phyloP scores from a whole-genome alignment of 2,329 filamentous ascomycete species.

The Aspergillus sergii region DNA sequence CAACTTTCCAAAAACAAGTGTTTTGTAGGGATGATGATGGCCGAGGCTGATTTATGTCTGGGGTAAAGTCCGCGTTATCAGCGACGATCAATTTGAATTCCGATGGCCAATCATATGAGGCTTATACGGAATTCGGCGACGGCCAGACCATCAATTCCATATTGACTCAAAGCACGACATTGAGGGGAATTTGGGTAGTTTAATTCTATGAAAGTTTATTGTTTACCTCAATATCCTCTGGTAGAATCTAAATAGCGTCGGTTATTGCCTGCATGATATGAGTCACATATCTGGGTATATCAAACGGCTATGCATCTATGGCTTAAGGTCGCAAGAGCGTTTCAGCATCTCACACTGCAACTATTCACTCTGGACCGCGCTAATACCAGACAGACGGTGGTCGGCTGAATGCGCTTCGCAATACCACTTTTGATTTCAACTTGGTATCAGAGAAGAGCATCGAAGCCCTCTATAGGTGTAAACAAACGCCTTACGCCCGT shows the following conservation, averaged over 20 bases:
- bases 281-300: background rate
- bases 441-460: conserved; percentile 26
- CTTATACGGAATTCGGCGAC: conserved; percentile 3
- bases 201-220: background rate
- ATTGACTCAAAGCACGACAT: background rate
- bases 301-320: background rate
- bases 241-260: background rate
- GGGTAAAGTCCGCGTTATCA: conserved; percentile 1
- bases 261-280: background rate
- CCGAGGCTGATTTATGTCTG: conserved; percentile 1
- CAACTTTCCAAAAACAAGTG: background rate
- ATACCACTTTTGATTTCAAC: conserved; percentile 12
- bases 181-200: background rate
- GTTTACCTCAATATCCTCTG: background rate
- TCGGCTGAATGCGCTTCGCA: background rate
- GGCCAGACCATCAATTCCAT: background rate
- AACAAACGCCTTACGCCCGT: conserved; percentile 41
- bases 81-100: background rate
- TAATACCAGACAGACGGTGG: background rate
- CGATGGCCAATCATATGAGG: background rate
- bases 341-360: background rate
- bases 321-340: background rate
- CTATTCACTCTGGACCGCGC: background rate
- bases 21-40: background rate
- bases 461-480: conserved; percentile 17